Evolutionary conservation across 352 stramenopile genomes (phyloP).

Genomic region (Phytophthora citricola): DNA sequence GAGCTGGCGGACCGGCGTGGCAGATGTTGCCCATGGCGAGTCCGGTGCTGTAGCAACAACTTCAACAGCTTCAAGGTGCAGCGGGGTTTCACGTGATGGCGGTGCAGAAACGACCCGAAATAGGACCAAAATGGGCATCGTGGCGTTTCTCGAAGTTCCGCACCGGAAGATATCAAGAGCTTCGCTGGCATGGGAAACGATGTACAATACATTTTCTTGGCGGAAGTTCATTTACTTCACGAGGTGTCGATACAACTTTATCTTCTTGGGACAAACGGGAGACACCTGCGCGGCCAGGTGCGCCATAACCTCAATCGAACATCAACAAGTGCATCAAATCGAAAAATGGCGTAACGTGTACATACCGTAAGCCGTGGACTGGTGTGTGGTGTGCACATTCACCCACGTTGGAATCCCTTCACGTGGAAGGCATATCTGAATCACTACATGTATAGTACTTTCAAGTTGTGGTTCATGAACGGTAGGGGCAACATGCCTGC

Average conservation of each 20-base stretch:
- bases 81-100: conserved; percentile 25
- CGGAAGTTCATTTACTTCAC: neutral
- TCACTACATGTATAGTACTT: too few species aligned
- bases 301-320: neutral
- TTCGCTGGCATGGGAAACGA: too few species aligned
- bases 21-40: conserved; percentile 68
- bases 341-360: neutral
- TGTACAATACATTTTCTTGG: too few species aligned
- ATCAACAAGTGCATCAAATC: conserved; percentile 21
- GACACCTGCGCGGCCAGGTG: conserved; percentile 8
- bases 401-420: conserved; percentile 1
- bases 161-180: neutral
- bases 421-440: neutral
- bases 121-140: conserved; percentile 4
- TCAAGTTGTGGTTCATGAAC: too few species aligned
- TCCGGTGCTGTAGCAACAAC: conserved; percentile 10
- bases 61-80: conserved; percentile 18
- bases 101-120: conserved; percentile 17
- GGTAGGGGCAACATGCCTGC: too few species aligned
- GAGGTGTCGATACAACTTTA: neutral
- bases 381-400: neutral
- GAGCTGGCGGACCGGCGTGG: conserved; percentile 40
- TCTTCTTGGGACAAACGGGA: neutral
- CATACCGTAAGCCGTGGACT: neutral
- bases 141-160: too few species aligned